A percentile compares a stretch with the other conserved stretches of the same genome.
These are phyloP conservation scores for Tubosaeta brunneosetosa DNA, from an alignment of 768 basidiomycete species.

Conservation along the genomic window DNA sequence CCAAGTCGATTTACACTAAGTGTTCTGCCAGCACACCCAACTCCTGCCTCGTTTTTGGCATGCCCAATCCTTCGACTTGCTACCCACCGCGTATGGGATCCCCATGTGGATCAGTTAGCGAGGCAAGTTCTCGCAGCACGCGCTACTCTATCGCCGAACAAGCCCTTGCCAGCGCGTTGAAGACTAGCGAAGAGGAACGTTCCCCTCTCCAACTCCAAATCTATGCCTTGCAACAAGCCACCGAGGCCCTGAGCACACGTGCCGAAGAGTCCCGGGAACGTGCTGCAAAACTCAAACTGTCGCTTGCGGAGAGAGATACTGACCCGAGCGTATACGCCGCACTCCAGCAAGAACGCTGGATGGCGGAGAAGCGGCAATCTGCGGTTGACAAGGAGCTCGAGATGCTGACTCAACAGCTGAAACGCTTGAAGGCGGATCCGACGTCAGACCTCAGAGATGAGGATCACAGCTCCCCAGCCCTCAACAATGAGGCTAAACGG, in stretches of 20 bases:
- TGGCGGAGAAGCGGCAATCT: constrained; percentile 42
- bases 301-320: constrained; percentile 35
- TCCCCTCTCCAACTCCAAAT: constrained; percentile 46
- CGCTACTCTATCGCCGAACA: constrained; percentile 45
- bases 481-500: constrained; percentile 25
- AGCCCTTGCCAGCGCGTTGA: constrained; percentile 35
- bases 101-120: constrained; percentile 26
- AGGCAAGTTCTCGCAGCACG: constrained; percentile 27
- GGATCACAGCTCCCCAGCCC: constrained; percentile 16
- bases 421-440: constrained; percentile 28
- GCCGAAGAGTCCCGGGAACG: constrained; percentile 43
- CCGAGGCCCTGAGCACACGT: constrained; percentile 38
- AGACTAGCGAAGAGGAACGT: constrained; percentile 31
- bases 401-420: constrained; percentile 34
- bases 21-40: constrained; percentile 20
- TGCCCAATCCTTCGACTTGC: constrained; percentile 11
- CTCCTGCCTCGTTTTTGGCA: constrained; percentile 13
- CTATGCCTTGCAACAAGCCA: constrained; percentile 41
- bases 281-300: constrained; percentile 35
- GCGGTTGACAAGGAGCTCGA: constrained; percentile 36
- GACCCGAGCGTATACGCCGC: constrained; percentile 36
- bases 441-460: constrained; percentile 12
- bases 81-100: constrained; percentile 11
- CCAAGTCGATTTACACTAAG: constrained; percentile 12
- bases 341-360: constrained; percentile 46